A percentile compares a stretch with the other conserved stretches of the same genome.
These are phyloP conservation scores for Candolleomyces aberdarensis DNA, from an alignment of 768 basidiomycete genomes.

Conservation along the genomic window DNA sequence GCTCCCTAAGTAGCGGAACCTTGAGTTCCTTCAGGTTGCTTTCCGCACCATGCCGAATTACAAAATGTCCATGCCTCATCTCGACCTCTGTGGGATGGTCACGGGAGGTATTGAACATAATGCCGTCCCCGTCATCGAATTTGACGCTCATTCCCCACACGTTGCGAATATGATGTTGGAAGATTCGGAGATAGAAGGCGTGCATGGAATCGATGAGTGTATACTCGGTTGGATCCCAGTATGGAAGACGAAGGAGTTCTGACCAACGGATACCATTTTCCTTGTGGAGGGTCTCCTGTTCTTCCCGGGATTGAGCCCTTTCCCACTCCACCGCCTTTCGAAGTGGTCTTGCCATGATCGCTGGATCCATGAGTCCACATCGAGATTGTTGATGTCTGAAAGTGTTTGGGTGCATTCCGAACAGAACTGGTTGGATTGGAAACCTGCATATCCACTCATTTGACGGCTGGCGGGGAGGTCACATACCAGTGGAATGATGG, in stretches of 20 bases:
- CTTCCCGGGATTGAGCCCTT: not conserved
- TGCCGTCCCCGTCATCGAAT: slow-evolving; percentile 2
- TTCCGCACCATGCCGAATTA: not conserved
- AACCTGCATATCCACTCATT: slow-evolving; percentile 18
- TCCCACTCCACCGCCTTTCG: not conserved
- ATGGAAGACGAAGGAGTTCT: slow-evolving; percentile 22
- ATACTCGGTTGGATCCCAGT: slow-evolving; percentile 24
- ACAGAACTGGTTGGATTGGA: slow-evolving; percentile 11
- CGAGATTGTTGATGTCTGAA: not conserved
- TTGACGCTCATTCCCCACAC: slow-evolving; percentile 11
- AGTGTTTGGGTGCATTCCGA: not conserved
- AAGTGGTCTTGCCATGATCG: not conserved
- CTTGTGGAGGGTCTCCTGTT: slow-evolving; percentile 10
- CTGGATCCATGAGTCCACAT: not conserved
- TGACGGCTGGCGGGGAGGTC: slow-evolving; percentile 27
- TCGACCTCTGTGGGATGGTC: not conserved
- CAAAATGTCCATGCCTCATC: not conserved
- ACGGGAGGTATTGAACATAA: not conserved
- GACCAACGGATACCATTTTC: slow-evolving; percentile 17
- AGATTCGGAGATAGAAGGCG: slow-evolving; percentile 6
- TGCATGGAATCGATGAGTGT: slow-evolving; percentile 16
- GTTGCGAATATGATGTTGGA: slow-evolving; percentile 8
- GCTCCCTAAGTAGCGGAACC: not conserved
- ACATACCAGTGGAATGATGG: slow-evolving; percentile 25
- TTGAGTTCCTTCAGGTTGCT: not conserved